These are phyloP conservation scores for Orbilia brochopaga DNA, from an alignment of 2,329 filamentous ascomycete species.

Conservation along the genomic window DNA sequence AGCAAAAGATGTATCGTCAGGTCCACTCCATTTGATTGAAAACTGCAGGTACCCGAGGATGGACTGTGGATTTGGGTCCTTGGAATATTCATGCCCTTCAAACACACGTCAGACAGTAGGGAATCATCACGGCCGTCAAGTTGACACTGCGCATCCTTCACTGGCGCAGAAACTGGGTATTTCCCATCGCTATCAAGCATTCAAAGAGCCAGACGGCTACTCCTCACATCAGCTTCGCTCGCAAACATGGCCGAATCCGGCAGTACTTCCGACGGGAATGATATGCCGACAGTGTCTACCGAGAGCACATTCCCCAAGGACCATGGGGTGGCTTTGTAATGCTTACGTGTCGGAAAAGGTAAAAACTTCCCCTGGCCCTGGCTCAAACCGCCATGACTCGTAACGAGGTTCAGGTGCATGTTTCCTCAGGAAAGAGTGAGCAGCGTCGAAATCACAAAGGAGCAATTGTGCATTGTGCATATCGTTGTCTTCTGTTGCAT, in stretches of 20 bases:
- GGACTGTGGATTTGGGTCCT: slow-evolving; percentile 33
- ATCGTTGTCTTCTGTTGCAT: too few relatives aligned
- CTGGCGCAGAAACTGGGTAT: slow-evolving; percentile 24
- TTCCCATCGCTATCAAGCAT: slow-evolving; percentile 12
- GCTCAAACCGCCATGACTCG: slow-evolving; percentile 50
- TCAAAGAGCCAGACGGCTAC: background rate
- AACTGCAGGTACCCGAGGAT: slow-evolving; percentile 50
- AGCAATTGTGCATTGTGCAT: slow-evolving; percentile 11
- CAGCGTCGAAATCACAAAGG: slow-evolving; percentile 27
- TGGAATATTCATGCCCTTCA: slow-evolving; percentile 23
- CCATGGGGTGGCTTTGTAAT: slow-evolving; percentile 47
- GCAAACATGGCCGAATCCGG: slow-evolving; percentile 34
- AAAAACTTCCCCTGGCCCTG: slow-evolving; percentile 44
- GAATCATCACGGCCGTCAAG: background rate
- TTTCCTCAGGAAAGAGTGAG: background rate
- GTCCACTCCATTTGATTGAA: slow-evolving; percentile 43
- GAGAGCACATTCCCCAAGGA: slow-evolving; percentile 40
- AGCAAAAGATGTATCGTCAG: slow-evolving; percentile 39
- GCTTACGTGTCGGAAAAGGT: slow-evolving; percentile 49
- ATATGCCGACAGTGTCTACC: slow-evolving; percentile 47
- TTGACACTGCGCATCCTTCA: slow-evolving; percentile 10
- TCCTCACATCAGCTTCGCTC: slow-evolving; percentile 10
- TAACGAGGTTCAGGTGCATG: slow-evolving; percentile 20
- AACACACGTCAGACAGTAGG: slow-evolving; percentile 37
- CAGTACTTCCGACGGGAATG: slow-evolving; percentile 36